Conservation (phyloP, 306 rosid species). For the Cyamopsis tetragonoloba region DNA sequence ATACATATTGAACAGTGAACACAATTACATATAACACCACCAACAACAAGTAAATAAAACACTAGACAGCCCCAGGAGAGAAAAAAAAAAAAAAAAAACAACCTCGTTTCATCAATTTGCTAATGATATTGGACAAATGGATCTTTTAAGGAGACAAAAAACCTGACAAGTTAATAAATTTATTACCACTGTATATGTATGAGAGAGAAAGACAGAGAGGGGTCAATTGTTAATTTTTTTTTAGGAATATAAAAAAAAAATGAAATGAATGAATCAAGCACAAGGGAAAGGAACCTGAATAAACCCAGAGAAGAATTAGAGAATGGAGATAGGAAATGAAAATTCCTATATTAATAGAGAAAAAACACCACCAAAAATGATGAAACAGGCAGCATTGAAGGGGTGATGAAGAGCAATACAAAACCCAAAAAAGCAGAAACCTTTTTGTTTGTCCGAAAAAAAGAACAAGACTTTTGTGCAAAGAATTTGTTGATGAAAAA, state of each 20-base stretch:
- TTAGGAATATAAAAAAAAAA: background rate
- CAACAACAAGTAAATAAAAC: constrained; percentile 6
- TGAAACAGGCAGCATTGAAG: constrained; percentile 15
- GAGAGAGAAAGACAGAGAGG: background rate
- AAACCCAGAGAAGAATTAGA: constrained; percentile 21
- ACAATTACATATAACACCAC: background rate
- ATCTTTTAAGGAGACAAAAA: constrained; percentile 33
- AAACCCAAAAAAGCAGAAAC: background rate
- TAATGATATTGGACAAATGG: background rate
- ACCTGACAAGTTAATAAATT: constrained; percentile 17
- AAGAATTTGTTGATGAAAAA: background rate
- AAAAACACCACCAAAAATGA: background rate
- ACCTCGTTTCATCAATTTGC: background rate
- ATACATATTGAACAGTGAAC: background rate
- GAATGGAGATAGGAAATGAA: constrained; percentile 20
- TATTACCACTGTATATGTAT: background rate
- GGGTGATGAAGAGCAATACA: constrained; percentile 1
- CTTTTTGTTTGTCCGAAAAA: background rate
- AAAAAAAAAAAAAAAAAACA: background rate
- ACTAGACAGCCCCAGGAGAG: background rate
- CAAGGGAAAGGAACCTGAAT: background rate
- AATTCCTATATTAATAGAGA: background rate
- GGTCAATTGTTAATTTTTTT: background rate
- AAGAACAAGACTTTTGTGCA: background rate
- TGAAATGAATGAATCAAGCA: constrained; percentile 7